Conservation (phyloP, 2,329 filamentous ascomycete genomes). For the Stromatinia cepivora region DNA sequence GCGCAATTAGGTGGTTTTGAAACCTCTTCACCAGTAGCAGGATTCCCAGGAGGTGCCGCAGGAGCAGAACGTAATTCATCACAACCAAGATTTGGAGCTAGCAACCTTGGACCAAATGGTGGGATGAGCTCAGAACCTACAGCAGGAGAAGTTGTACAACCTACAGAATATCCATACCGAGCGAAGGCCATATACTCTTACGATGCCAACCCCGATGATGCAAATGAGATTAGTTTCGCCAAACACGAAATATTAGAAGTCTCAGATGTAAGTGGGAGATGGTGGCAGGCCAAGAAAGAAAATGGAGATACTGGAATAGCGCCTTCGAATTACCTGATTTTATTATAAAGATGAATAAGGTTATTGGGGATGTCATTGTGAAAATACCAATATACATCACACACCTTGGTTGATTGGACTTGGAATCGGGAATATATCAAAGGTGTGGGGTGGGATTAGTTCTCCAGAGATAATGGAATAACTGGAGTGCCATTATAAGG, state of each 20-base stretch:
- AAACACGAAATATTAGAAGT: slow-evolving; percentile 97
- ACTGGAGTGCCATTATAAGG: slow-evolving; percentile 23
- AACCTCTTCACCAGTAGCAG: slow-evolving; percentile 78
- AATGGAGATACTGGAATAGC: slow-evolving; percentile 90
- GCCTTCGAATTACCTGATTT: slow-evolving; percentile 81
- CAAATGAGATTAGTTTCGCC: slow-evolving; percentile 93
- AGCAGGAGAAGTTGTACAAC: slow-evolving; percentile 61
- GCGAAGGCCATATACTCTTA: slow-evolving; percentile 99
- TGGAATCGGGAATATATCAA: slow-evolving; percentile 22
- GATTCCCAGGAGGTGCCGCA: slow-evolving; percentile 36
- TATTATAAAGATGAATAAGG: slow-evolving; percentile 55
- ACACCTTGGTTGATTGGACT: slow-evolving; percentile 17
- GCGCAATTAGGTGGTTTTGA: slow-evolving; percentile 95
- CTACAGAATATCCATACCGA: slow-evolving; percentile 93
- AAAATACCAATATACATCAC: slow-evolving; percentile 17
- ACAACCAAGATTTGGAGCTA: slow-evolving; percentile 45
- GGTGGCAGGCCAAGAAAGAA: slow-evolving; percentile 98
- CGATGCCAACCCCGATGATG: slow-evolving; percentile 94
- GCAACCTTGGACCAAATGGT: slow-evolving; percentile 37
- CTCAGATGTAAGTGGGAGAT: slow-evolving; percentile 91
- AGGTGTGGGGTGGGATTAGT: slow-evolving; percentile 24
- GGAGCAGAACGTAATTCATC: slow-evolving; percentile 62
- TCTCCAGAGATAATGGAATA: slow-evolving; percentile 26
- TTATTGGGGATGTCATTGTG: not conserved
- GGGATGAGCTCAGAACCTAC: slow-evolving; percentile 39